Conservation (phyloP, 2,329 filamentous ascomycete genomes). For the Fusarium palustre region DNA sequence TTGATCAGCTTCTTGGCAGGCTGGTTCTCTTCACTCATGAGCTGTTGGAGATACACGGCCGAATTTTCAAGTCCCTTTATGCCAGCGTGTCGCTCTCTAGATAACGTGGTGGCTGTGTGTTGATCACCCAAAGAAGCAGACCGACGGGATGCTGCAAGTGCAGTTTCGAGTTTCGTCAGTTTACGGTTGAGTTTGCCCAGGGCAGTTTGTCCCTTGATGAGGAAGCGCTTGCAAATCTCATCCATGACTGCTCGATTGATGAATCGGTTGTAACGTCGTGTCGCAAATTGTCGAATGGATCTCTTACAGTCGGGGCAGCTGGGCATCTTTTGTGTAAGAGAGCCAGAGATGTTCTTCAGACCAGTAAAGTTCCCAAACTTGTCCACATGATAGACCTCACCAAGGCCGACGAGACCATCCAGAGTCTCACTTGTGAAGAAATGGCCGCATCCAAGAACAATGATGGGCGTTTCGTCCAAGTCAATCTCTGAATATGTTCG, state of each 20-base stretch:
- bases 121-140: neutral
- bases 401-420: constrained; percentile 69
- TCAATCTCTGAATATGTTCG: constrained; percentile 66
- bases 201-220: constrained; percentile 43
- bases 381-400: constrained; percentile 59
- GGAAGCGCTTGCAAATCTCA: constrained; percentile 71
- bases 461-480: constrained; percentile 67
- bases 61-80: neutral
- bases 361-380: constrained; percentile 48
- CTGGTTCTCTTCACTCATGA: constrained; percentile 20
- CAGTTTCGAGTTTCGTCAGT: neutral
- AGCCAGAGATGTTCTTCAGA: constrained; percentile 56
- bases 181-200: neutral
- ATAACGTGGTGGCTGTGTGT: neutral
- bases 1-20: constrained; percentile 5
- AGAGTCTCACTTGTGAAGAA: constrained; percentile 69
- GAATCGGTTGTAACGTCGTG: constrained; percentile 67
- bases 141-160: neutral
- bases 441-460: constrained; percentile 72
- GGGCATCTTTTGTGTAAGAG: constrained; percentile 56
- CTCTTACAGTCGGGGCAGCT: constrained; percentile 69
- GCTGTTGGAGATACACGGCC: neutral
- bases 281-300: constrained; percentile 64
- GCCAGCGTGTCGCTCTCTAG: neutral
- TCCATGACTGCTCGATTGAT: constrained; percentile 70